Percentiles rank a stretch among this genome's conserved stretches.
phyloP scores from a whole-genome alignment of 2,329 filamentous ascomycete genomes.

The Helotiales sp. region DNA sequence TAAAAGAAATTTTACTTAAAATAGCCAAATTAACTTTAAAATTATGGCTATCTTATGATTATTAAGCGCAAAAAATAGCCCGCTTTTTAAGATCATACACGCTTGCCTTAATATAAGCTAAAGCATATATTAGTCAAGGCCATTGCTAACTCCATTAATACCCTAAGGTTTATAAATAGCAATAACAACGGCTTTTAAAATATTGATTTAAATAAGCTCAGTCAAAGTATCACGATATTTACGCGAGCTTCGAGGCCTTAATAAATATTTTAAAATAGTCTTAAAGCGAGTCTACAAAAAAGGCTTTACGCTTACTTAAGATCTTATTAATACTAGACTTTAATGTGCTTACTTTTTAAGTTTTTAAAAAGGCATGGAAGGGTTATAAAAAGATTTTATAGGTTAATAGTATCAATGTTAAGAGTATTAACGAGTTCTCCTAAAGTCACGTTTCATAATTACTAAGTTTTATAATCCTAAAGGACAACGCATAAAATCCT shows the following conservation, averaged over 20 bases:
- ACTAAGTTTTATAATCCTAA: conserved; percentile 15
- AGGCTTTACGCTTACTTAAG: conserved; percentile 42
- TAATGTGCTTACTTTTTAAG: conserved; percentile 36
- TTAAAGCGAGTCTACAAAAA: conserved; percentile 23
- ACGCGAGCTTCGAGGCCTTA: conserved; percentile 25
- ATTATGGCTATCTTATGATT: conserved; percentile 23
- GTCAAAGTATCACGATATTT: conserved; percentile 45
- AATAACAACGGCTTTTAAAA: conserved; percentile 39
- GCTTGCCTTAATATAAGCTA: conserved; percentile 42
- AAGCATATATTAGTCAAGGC: conserved; percentile 29
- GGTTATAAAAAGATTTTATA: conserved; percentile 20
- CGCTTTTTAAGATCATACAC: conserved; percentile 38
- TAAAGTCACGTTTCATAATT: conserved; percentile 26
- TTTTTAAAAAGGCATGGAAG: conserved; percentile 42
- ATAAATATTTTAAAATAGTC: conserved; percentile 9
- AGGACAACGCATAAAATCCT: conserved; percentile 39
- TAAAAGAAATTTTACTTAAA: conserved; percentile 41
- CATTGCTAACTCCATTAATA: conserved; percentile 29
- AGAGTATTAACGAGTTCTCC: conserved; percentile 14
- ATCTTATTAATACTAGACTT: conserved; percentile 41
- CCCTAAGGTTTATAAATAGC: conserved; percentile 17
- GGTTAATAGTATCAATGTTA: neutral
- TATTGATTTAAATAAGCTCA: conserved; percentile 37
- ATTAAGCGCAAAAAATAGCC: conserved; percentile 33
- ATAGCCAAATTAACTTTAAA: conserved; percentile 14